These are phyloP conservation scores for Rhododendron griersonianum DNA, from an alignment of 148 eudicot genomes.

Conservation along the genomic window DNA sequence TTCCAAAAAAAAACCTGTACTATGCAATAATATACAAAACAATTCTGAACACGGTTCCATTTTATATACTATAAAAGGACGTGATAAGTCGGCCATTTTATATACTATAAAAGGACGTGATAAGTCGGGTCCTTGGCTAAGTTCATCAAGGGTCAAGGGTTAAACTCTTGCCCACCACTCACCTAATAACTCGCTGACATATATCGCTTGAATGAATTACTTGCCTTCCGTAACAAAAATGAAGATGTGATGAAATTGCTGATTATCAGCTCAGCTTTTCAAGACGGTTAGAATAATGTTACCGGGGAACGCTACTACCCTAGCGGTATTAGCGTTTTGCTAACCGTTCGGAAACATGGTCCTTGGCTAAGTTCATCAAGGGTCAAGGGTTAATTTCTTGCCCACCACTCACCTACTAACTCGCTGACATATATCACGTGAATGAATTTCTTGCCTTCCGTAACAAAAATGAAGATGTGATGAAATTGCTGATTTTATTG, in stretches of 20 bases:
- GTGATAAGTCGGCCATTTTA: neutral
- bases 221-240: neutral
- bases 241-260: neutral
- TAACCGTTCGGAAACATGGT: neutral
- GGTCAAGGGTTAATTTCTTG: neutral
- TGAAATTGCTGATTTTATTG: neutral
- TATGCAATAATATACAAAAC: neutral
- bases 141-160: neutral
- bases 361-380: neutral
- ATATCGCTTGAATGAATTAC: neutral
- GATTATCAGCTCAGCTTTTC: neutral
- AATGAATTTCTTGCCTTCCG: neutral
- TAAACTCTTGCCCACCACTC: neutral
- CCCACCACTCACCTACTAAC: neutral
- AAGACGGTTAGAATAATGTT: neutral
- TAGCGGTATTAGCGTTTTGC: neutral
- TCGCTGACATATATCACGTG: neutral
- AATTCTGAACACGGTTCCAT: neutral
- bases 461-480: neutral
- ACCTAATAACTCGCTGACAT: neutral
- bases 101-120: neutral
- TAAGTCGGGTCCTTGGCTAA: neutral
- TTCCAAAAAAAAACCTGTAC: neutral
- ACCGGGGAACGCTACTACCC: neutral
- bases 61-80: neutral